phyloP scores from a whole-genome alignment of 1,284 basidiomycete genomes.

The Leccinum fallax region DNA sequence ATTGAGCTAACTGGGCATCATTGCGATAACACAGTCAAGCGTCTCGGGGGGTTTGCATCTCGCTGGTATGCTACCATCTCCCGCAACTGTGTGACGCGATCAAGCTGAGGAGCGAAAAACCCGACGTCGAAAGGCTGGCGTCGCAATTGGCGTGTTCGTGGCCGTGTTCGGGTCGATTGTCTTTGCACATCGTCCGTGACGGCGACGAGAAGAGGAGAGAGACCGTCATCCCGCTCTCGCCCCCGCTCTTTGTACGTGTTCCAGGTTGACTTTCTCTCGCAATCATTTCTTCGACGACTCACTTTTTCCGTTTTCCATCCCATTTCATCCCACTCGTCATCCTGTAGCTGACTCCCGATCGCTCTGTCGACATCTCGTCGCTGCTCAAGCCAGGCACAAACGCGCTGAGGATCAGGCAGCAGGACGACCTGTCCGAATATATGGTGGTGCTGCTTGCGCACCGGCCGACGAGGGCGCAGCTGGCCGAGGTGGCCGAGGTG shows the following conservation, averaged over 20 bases:
- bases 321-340: neutral
- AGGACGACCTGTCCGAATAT: constrained; percentile 32
- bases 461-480: constrained; percentile 28
- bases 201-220: constrained; percentile 4
- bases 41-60: constrained; percentile 28
- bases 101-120: constrained; percentile 2
- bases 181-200: constrained; percentile 13
- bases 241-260: constrained; percentile 31
- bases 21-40: constrained; percentile 20
- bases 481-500: constrained; percentile 21
- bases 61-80: constrained; percentile 32
- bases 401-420: constrained; percentile 24
- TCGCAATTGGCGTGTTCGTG: constrained; percentile 25
- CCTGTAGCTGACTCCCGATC: constrained; percentile 29
- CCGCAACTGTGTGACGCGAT: constrained; percentile 14
- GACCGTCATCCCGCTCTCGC: constrained; percentile 23
- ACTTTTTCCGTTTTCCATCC: neutral
- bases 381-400: constrained; percentile 27
- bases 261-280: neutral
- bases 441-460: constrained; percentile 34
- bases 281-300: neutral
- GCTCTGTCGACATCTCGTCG: constrained; percentile 32
- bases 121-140: constrained; percentile 12
- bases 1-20: neutral
- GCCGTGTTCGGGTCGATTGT: constrained; percentile 26